These are phyloP conservation scores for Acanthamoeba healyi DNA, from an alignment of 208 protist genomes.

Conservation along the genomic window DNA sequence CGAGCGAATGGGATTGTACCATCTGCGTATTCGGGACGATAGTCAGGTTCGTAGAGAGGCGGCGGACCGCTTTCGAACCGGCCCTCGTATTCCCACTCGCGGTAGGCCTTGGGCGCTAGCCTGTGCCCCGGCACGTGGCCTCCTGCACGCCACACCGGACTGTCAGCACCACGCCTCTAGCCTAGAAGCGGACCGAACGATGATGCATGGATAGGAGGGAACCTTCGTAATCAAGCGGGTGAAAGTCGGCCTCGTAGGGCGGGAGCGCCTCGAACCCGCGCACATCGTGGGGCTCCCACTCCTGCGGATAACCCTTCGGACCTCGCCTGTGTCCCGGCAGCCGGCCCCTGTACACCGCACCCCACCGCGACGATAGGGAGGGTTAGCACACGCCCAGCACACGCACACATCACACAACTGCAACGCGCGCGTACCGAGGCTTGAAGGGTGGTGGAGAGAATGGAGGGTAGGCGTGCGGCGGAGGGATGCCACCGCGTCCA, in stretches of 20 bases:
- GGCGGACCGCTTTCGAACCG: constrained; percentile 1
- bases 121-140: constrained; percentile 15
- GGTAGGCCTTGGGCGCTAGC: constrained; percentile 43
- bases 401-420: not conserved
- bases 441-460: constrained; percentile 40
- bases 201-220: too few species aligned
- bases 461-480: constrained; percentile 20
- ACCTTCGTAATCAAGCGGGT: constrained; percentile 27
- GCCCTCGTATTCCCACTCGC: constrained; percentile 38
- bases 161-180: too few species aligned
- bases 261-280: not conserved
- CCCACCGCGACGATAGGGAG: too few species aligned
- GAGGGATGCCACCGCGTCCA: not conserved
- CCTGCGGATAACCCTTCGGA: not conserved
- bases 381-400: not conserved
- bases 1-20: not conserved
- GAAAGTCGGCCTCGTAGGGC: not conserved
- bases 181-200: too few species aligned
- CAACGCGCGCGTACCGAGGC: not conserved
- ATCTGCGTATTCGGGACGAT: not conserved
- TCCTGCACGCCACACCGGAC: too few species aligned
- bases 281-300: not conserved
- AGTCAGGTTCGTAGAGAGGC: not conserved
- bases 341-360: not conserved
- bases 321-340: not conserved